phyloP scores from a whole-genome alignment of 2,329 filamentous ascomycete species.

The Basipetospora chlamydospora region DNA sequence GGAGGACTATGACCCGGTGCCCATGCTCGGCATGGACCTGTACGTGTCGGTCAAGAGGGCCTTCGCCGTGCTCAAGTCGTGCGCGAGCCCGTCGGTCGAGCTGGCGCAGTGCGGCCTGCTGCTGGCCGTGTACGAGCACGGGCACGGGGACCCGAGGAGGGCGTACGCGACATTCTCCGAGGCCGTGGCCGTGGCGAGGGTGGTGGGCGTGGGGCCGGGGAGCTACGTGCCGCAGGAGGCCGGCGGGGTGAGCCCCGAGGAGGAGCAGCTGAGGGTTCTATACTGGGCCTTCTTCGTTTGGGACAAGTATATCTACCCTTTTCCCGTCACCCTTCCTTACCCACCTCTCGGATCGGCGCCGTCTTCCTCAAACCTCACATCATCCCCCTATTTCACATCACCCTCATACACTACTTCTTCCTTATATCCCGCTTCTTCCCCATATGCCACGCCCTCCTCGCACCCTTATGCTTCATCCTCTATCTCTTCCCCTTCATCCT shows the following conservation, averaged over 20 bases:
- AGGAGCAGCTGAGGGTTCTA: slow-evolving; percentile 24
- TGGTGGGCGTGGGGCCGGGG: slow-evolving; percentile 22
- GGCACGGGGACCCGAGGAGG: slow-evolving; percentile 25
- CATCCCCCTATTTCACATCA: no score
- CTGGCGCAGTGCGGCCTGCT: slow-evolving; percentile 26
- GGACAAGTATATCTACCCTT: slow-evolving; percentile 21
- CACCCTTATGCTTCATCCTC: no score
- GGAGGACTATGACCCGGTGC: slow-evolving; percentile 12
- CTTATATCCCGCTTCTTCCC: no score
- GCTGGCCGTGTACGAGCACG: slow-evolving; percentile 28
- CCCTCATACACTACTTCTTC: no score
- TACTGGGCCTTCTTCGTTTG: slow-evolving; percentile 30
- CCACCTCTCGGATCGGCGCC: no score
- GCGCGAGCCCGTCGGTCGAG: slow-evolving; percentile 19
- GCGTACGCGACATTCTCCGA: slow-evolving; percentile 28
- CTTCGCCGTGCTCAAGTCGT: background rate
- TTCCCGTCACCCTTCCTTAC: background rate
- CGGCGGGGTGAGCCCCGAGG: slow-evolving; percentile 14
- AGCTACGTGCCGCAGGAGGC: slow-evolving; percentile 16
- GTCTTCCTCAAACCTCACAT: no score
- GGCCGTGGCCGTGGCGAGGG: slow-evolving; percentile 20
- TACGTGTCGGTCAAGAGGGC: slow-evolving; percentile 1
- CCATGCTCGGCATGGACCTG: slow-evolving; percentile 5
- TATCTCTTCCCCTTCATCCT: no score
- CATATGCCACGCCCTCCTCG: no score